phyloP scores from a whole-genome alignment of 129 eudicot genomes.

The Escallonia herrerae region DNA sequence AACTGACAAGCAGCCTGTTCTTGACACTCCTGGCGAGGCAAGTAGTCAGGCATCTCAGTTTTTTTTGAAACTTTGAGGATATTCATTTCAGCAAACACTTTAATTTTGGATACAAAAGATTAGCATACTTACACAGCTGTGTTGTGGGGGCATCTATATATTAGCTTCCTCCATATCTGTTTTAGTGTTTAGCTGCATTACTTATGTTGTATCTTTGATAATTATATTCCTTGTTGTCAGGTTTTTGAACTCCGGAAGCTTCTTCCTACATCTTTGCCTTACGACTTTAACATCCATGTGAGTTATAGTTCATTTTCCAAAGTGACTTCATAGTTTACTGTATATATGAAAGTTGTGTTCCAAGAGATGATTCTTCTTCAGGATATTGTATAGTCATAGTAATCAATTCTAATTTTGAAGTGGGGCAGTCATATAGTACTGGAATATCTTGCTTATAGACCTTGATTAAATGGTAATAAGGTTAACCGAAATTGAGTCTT shows the following conservation, averaged over 20 bases:
- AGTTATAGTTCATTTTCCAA: constrained; percentile 24
- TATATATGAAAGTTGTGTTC: too few species aligned
- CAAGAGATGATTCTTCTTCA: background rate
- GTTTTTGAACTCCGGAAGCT: constrained; percentile 92
- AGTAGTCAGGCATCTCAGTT: background rate
- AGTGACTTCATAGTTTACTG: background rate
- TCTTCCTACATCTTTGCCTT: constrained; percentile 77
- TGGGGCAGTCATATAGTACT: background rate
- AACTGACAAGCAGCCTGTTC: constrained; percentile 78
- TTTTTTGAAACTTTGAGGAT: background rate
- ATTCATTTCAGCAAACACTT: background rate
- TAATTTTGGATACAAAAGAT: background rate
- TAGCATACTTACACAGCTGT: too few species aligned
- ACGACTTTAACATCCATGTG: constrained; percentile 96
- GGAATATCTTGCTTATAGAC: too few species aligned
- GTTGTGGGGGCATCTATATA: too few species aligned
- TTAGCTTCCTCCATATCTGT: too few species aligned
- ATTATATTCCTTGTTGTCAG: constrained; percentile 25
- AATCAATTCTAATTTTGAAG: background rate
- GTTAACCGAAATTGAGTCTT: background rate
- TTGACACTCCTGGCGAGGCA: constrained; percentile 97
- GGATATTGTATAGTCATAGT: background rate
- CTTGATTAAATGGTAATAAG: background rate
- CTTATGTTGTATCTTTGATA: background rate
- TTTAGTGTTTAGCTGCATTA: background rate